Conservation (phyloP, 2,329 filamentous ascomycete species). For the Diplodia seriata region DNA sequence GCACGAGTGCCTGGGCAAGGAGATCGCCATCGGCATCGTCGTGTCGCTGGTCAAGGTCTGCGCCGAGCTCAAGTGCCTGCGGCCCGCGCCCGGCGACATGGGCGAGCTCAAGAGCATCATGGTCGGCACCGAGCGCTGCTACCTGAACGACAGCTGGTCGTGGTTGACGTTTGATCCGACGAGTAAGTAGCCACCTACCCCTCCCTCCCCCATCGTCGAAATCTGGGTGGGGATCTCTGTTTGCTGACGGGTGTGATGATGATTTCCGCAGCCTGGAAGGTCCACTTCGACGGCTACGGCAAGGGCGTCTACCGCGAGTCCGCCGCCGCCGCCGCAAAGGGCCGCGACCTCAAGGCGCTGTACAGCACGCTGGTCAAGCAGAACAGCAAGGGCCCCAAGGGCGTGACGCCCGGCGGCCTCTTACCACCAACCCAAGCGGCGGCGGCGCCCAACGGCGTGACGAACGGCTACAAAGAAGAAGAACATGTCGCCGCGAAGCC, state of each 20-base stretch:
- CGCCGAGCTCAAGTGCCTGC: conserved; percentile 54
- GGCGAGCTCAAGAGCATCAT: conserved; percentile 56
- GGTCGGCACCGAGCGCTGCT: conserved; percentile 48
- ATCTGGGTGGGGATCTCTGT: too few species aligned
- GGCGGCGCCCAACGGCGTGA: neutral
- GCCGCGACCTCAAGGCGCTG: conserved; percentile 11
- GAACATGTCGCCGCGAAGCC: neutral
- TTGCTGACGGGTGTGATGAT: neutral
- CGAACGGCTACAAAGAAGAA: neutral
- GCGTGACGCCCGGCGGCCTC: neutral
- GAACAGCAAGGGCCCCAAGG: neutral
- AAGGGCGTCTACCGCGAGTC: conserved; percentile 20
- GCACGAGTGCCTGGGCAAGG: conserved; percentile 56
- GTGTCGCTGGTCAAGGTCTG: conserved; percentile 52
- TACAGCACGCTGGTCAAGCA: neutral
- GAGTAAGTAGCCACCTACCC: too few species aligned
- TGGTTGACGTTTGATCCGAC: conserved; percentile 55
- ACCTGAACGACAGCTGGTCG: conserved; percentile 59
- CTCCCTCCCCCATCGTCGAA: too few species aligned
- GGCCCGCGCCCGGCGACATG: conserved; percentile 56
- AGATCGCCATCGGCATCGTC: conserved; percentile 53
- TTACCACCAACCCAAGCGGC: neutral
- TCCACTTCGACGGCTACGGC: conserved; percentile 29
- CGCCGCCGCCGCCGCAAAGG: neutral
- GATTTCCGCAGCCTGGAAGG: conserved; percentile 27